Percentiles rank a stretch among this genome's conserved stretches.
phyloP scores from a whole-genome alignment of 2,329 filamentous ascomycete genomes.

The Chaetomiaceae sp. region DNA sequence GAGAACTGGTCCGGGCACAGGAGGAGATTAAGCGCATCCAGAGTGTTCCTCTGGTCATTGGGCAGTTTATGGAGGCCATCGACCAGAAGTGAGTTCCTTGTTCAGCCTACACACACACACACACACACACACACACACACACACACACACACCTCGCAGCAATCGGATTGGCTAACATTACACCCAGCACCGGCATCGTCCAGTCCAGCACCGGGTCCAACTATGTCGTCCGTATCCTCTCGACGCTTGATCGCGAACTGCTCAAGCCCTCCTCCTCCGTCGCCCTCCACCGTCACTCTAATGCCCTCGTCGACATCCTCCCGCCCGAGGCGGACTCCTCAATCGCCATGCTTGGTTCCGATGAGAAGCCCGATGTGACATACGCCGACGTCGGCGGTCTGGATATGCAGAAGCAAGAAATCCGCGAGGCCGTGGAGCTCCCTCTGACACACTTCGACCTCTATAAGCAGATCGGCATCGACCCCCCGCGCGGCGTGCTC shows the following conservation, averaged over 20 bases:
- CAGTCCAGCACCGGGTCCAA: slow-evolving; percentile 98
- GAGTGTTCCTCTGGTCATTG: slow-evolving; percentile 95
- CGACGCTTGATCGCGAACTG: slow-evolving; percentile 94
- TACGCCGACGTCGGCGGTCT: slow-evolving; percentile 96
- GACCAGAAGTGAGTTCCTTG: slow-evolving; percentile 83
- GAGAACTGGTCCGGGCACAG: slow-evolving; percentile 92
- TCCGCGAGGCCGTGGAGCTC: slow-evolving; percentile 93
- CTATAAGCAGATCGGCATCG: slow-evolving; percentile 98
- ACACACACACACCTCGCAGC: no score
- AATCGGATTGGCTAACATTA: slow-evolving; percentile 1
- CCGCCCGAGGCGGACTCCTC: slow-evolving; percentile 98
- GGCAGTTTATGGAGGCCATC: slow-evolving; percentile 99
- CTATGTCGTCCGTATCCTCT: slow-evolving; percentile 97
- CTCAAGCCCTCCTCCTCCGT: slow-evolving; percentile 98
- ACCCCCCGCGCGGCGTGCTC: slow-evolving; percentile 91
- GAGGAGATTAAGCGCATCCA: slow-evolving; percentile 99
- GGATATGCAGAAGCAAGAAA: slow-evolving; percentile 99
- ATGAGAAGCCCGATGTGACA: slow-evolving; percentile 97
- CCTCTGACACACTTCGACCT: slow-evolving; percentile 97
- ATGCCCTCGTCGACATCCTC: slow-evolving; percentile 95
- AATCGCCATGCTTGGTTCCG: slow-evolving; percentile 93
- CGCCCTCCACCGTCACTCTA: slow-evolving; percentile 95
- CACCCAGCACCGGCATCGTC: slow-evolving; percentile 86
- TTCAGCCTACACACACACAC: no score
- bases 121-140: no score